Base-by-base conservation (phyloP, 371 early-diverging fungal species). In the Cladochytrium tenue region DNA sequence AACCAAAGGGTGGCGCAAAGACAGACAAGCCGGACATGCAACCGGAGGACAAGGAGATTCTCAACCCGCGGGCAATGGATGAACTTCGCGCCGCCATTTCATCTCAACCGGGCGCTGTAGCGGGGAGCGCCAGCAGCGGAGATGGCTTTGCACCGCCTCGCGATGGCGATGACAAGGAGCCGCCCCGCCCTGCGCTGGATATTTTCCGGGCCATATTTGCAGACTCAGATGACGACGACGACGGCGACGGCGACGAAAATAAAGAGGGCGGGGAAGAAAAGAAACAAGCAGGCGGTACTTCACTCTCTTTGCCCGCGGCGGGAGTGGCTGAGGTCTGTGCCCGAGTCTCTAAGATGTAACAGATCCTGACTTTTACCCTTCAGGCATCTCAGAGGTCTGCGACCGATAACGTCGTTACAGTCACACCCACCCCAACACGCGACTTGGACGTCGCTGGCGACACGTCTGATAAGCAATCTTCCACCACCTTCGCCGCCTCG, bases 121-220 rank as follows among this genome's bases (percentile, higher is more conserved):
- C 15, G 32, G 83, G 51, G 73, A 73, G 35, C 67, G 74, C 52
- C 64, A 64, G 15, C 68, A 15, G 17, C 15, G 62, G 26, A 35
- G 57, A 36, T 15, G 56, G 25, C 28, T 28, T 27, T 17, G 32
- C 36, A 10, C 28, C 27, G 25, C 34, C 53, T 20, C 10, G 56
- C 35, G 63, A 59, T 31, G 53, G 74, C 15, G 81, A 81, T 60
- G 82, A 77, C 28, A 63, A 73, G 27, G 60, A 63, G 43, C 69
- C 62, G 25, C 88, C 86, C 36, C 78, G 91, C 57, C 92, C 93
- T 1, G 76, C 90, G 0, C 90, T 93, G 89, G 93, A 93, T 70
- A 86, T 93, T n/a, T 93, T 93, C 63, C 89, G 89, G 63, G 90
- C 90, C 5, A 93, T 93, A 56, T 93, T 93, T 75, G 91, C 88